Base-by-base conservation (phyloP, 805 yeast species). In the Ogataea naganishii region DNA sequence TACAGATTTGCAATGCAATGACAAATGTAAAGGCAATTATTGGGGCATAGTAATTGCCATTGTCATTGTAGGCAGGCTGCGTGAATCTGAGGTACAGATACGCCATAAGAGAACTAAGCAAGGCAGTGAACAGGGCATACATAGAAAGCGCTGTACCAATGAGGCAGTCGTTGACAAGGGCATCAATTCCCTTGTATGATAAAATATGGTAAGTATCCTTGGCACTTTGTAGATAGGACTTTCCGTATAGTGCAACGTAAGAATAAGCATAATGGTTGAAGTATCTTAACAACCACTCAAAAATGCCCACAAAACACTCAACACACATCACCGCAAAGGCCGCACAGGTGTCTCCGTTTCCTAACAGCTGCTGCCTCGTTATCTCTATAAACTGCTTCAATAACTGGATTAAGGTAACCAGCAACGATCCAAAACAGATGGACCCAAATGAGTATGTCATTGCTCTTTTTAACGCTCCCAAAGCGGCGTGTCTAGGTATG, bases 251-350 rank as follows among this genome's bases (percentile, higher is more conserved):
- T 0, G 96, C 94, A 44, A 88, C 66, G 47, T 78, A 84, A 18
- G 92, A 78, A 51, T 81, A 83, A 6, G 96, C 94, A 49, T 84
- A 88, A 51, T 81, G 89, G 58, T 88, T 85, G 62, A 88, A 86
- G 64, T 83, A 86, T 36, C 76, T 66, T 14, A 82, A 80, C 28
- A 80, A 38, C 92, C 95, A 83, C 41, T 83, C 83, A 16, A 88
- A 44, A 13, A 81, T 55, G 5, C 77, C 69, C 24, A 84, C 52
- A 23, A 53, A 49, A 15, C 46, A 40, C 27, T 46, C 49, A 13
- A 40, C 33, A 24, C 41, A 34, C 21, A 36, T 17, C 11, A 47
- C 22, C 12, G 36, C 18, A 24, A 37, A 33, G 6, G 46, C 41
- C 13, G 31, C 41, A 18, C 35, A 37, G 4, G 35, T 32, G 20